phyloP scores from a whole-genome alignment of 2,329 filamentous ascomycete genomes.

The Aspergillus brunneoviolaceus region DNA sequence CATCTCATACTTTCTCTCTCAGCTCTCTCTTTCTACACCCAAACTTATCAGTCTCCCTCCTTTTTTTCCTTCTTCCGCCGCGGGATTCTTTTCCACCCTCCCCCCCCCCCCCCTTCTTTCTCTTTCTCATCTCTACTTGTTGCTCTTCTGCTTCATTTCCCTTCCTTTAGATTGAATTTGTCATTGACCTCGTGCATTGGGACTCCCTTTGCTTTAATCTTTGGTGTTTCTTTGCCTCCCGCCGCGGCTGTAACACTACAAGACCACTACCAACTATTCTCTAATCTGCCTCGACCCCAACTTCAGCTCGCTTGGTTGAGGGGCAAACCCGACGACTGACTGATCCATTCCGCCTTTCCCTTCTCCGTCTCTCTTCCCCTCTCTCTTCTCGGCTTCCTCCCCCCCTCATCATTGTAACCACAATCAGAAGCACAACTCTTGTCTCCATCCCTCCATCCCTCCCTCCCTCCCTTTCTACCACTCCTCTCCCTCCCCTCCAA shows the following conservation, averaged over 20 bases:
- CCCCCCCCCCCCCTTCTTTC: not conserved
- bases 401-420: not conserved
- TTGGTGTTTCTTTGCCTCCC: not conserved
- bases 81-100: not conserved
- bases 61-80: not conserved
- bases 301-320: constrained; percentile 2
- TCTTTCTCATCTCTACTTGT: constrained; percentile 1
- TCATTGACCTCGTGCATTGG: not conserved
- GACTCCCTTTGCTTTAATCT: no score
- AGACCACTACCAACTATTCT: not conserved
- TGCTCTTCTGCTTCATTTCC: not conserved
- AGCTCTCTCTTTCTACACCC: not conserved
- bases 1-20: no score
- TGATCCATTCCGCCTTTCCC: not conserved
- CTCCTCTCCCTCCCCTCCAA: constrained; percentile 11
- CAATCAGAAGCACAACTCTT: not conserved
- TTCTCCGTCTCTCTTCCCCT: not conserved
- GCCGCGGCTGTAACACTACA: not conserved
- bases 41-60: not conserved
- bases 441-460: not conserved
- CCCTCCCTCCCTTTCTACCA: not conserved
- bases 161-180: not conserved
- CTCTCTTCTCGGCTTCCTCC: not conserved
- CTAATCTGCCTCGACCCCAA: not conserved
- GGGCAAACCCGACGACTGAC: constrained; percentile 2